Percentiles rank a stretch among this genome's conserved stretches.
These are phyloP conservation scores for Kluyveromyces sp. DNA, from an alignment of 1,139 yeast species.

Conservation along the genomic window DNA sequence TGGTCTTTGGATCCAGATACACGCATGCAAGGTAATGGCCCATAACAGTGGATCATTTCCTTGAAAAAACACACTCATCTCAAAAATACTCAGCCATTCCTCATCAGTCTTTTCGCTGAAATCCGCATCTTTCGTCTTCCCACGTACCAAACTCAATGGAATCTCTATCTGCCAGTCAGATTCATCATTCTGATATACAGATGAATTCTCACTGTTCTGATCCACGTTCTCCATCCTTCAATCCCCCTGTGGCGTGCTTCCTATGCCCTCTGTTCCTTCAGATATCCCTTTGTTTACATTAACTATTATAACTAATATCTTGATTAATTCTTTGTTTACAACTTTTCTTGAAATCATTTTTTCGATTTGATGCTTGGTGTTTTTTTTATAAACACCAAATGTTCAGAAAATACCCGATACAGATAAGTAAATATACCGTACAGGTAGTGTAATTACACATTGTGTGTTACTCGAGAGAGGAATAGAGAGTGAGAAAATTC, in stretches of 20 bases:
- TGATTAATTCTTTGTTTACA: too few species aligned
- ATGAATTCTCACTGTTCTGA: constrained; percentile 1
- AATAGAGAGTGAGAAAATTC: too few species aligned
- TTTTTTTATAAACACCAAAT: background rate
- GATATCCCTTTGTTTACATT: background rate
- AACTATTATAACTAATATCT: background rate
- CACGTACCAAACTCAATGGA: constrained; percentile 7
- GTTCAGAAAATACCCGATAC: too few species aligned
- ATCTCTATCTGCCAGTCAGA: constrained; percentile 13
- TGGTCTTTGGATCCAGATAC: constrained; percentile 40
- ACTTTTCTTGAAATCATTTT: background rate
- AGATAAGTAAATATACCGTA: too few species aligned
- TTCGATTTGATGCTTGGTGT: background rate
- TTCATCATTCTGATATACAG: constrained; percentile 6
- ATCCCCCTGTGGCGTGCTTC: background rate
- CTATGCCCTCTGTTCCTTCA: background rate
- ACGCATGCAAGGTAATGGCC: constrained; percentile 49
- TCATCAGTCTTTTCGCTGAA: constrained; percentile 11
- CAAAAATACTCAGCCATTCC: constrained; percentile 36
- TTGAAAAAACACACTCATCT: constrained; percentile 47
- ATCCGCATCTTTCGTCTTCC: constrained; percentile 1
- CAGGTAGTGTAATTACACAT: too few species aligned
- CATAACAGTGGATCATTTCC: constrained; percentile 49
- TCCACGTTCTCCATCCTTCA: constrained; percentile 7
- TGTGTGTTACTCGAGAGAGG: too few species aligned